Base-by-base conservation (phyloP, 2,329 filamentous ascomycete species). In the Penicillium vulpinum region DNA sequence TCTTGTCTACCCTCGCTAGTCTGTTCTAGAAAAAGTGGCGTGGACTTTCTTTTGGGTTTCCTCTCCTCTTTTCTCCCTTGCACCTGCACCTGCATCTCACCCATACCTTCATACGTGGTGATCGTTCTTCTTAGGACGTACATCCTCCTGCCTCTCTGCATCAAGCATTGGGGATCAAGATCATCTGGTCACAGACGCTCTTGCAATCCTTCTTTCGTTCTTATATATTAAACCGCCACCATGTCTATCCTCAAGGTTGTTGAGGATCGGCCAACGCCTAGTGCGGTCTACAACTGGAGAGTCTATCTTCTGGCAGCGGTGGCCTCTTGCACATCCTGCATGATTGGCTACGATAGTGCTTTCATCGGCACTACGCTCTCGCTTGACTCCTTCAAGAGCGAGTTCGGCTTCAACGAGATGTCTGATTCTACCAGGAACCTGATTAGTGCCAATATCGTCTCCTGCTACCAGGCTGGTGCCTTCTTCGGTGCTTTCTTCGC, bases 311-410 rank as follows among this genome's bases (percentile, higher is more conserved):
- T 80, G 40, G 82, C 83, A 9, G 75, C 76, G 13, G 77, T 84
- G 31, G 82, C 83, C 40, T 83, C 80, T 15, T 83, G 79, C 67
- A 82, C 82, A 49, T 80, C 82, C 56, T 84, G 82, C 66, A 85
- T 83, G 80, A 83, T 84, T 61, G 81, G 81, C 16, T 83, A 84
- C 61, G 89, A 92, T 71, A 88, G 84, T 50, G 87, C 90, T 62
- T 92, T 92, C 74, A 92, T 92, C 64, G 89, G 88, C 59, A 90
- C 87, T 0, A 92, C 90, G 1, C 77, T 92, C 31, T 84, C 88
- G 2, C 79, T 93, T 29, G 79, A 83, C 0, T 88, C 88, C 0
- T 92, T 92, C 73, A 80, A 78, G 43, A 67, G 78, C 1, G 90
- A 92, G 69, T 93, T 93, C 71, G 66, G 78, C 15, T 87, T 92